These are phyloP conservation scores for Penicillium chermesinum DNA, from an alignment of 495 filamentous ascomycete species.

Conservation along the genomic window DNA sequence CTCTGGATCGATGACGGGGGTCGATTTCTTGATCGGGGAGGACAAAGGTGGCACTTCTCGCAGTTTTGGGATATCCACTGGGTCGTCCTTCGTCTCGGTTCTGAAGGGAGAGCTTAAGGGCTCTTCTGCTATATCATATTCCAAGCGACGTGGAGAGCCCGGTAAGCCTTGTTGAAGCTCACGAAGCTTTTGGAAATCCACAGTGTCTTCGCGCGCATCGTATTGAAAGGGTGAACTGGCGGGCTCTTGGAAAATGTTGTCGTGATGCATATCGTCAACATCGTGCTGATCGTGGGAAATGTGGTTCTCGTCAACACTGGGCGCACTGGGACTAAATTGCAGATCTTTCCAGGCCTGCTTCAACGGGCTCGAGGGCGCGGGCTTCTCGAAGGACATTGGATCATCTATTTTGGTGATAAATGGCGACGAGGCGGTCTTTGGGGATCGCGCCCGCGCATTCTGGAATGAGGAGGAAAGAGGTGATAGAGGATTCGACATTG, in stretches of 20 bases:
- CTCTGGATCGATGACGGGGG: neutral
- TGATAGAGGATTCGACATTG: constrained; percentile 44
- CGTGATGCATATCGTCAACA: constrained; percentile 18
- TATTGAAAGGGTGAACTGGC: constrained; percentile 38
- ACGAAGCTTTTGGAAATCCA: constrained; percentile 31
- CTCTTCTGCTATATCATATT: constrained; percentile 8
- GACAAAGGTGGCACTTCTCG: constrained; percentile 14
- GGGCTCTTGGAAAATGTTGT: constrained; percentile 14
- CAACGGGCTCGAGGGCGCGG: constrained; percentile 29
- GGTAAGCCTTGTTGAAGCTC: constrained; percentile 8
- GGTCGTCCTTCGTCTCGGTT: constrained; percentile 29
- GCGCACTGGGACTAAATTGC: constrained; percentile 5
- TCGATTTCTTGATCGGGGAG: neutral
- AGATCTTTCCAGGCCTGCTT: constrained; percentile 24
- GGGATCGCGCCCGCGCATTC: constrained; percentile 37
- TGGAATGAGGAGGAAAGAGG: constrained; percentile 40
- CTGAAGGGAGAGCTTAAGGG: constrained; percentile 38
- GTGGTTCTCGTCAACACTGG: constrained; percentile 11
- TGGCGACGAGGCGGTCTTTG: constrained; percentile 23
- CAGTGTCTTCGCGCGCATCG: constrained; percentile 35
- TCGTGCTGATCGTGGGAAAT: constrained; percentile 10
- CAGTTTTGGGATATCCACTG: constrained; percentile 27
- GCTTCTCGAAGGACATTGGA: constrained; percentile 27
- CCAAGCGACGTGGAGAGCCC: neutral
- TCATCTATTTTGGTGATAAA: constrained; percentile 27